Percentiles rank a stretch among this genome's conserved stretches.
Evolutionary conservation across 441 rosid genomes (phyloP).

Genomic region (Adansonia grandidieri): DNA sequence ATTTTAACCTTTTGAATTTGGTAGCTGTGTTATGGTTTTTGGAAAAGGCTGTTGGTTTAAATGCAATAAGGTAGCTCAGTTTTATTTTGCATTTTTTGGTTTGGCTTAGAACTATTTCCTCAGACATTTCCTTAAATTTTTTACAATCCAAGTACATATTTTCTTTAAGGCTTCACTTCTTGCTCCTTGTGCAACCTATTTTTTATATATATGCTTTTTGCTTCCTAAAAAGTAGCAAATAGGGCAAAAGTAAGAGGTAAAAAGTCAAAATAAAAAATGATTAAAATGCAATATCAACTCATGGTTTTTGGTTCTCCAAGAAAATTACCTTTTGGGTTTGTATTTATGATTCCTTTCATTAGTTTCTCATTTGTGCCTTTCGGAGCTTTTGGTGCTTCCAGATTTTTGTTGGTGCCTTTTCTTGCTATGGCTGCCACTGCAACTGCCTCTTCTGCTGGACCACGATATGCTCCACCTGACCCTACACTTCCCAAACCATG

Average conservation of each 20-base stretch:
- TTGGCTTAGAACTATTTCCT: not conserved
- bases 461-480: slow-evolving; percentile 73
- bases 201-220: not conserved
- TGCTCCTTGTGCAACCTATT: not conserved
- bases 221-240: not conserved
- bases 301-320: not conserved
- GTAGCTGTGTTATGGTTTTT: not conserved
- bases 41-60: not conserved
- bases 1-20: not conserved
- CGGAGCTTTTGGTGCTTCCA: not conserved
- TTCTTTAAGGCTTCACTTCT: not conserved
- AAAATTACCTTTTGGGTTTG: not conserved
- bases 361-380: not conserved
- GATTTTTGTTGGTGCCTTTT: slow-evolving; percentile 9
- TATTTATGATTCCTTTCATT: not conserved
- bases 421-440: slow-evolving; percentile 68
- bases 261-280: not conserved
- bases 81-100: not conserved
- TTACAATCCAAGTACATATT: not conserved
- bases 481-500: slow-evolving; percentile 85
- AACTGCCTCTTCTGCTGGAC: slow-evolving; percentile 49
- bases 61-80: not conserved
- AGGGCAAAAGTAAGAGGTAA: not conserved
- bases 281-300: not conserved
- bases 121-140: not conserved